A percentile compares a stretch with the other conserved stretches of the same genome.
Evolutionary conservation across 129 eudicot species (phyloP).

Genomic region (Centrapalus pauciflorus): DNA sequence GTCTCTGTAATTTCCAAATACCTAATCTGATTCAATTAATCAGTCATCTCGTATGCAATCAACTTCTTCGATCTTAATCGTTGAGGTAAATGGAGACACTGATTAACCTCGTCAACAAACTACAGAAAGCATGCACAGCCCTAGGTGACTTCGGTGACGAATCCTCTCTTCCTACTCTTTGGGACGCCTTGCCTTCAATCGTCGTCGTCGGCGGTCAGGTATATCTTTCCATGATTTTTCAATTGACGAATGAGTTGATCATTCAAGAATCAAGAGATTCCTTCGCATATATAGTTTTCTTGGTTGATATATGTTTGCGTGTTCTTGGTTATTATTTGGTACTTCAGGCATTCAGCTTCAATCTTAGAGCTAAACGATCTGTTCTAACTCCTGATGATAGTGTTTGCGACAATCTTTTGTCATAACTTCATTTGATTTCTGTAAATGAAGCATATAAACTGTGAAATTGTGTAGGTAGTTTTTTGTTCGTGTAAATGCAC

Average conservation of each 20-base stretch:
- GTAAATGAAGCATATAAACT: no score
- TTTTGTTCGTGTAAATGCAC: neutral
- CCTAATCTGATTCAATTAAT: neutral
- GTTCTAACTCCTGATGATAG: neutral
- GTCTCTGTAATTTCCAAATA: neutral
- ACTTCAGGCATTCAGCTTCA: neutral
- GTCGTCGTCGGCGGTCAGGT: constrained; percentile 79
- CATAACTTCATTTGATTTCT: neutral
- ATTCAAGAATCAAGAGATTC: neutral
- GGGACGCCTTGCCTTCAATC: constrained; percentile 64
- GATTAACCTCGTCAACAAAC: constrained; percentile 58
- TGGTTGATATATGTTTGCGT: neutral
- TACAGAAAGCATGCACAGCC: constrained; percentile 91
- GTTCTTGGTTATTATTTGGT: neutral
- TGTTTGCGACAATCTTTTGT: neutral
- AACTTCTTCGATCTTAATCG: constrained; percentile 20
- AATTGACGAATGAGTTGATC: neutral
- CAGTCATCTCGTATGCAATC: neutral
- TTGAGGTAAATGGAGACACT: constrained; percentile 57
- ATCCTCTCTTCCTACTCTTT: constrained; percentile 52
- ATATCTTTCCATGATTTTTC: neutral
- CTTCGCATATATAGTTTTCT: neutral
- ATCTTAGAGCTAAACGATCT: neutral
- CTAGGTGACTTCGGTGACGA: constrained; percentile 86
- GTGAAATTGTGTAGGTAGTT: no score